Evolutionary conservation across 2,329 filamentous ascomycete genomes (phyloP).

Genomic region (Fusarium sp.): DNA sequence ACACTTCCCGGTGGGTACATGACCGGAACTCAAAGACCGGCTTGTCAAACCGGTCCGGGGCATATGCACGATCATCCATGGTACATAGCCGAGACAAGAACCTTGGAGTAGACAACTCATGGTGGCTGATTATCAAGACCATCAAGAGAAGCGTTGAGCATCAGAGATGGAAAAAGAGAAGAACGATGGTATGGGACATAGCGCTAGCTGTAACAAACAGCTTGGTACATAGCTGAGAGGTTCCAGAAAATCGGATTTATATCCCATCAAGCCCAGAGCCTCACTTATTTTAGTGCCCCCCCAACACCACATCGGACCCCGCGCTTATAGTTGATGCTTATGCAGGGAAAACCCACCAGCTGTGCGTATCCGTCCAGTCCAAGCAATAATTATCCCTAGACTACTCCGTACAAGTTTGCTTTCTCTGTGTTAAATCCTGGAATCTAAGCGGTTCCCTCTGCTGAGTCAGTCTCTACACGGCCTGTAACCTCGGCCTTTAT

Average conservation of each 20-base stretch:
- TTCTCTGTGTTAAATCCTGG: constrained; percentile 20
- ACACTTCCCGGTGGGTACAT: constrained; percentile 5
- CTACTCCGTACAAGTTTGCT: constrained; percentile 26
- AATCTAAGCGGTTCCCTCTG: constrained; percentile 27
- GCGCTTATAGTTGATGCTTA: constrained; percentile 18
- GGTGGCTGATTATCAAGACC: not conserved
- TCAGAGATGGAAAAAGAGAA: not conserved
- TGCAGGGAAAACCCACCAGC: constrained; percentile 13
- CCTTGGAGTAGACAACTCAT: not conserved
- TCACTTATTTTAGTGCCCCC: constrained; percentile 11
- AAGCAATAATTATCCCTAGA: constrained; percentile 1
- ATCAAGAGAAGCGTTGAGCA: not conserved
- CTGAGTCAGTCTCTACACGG: constrained; percentile 28
- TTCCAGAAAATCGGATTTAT: not conserved
- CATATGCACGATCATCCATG: constrained; percentile 27
- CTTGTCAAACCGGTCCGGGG: constrained; percentile 24
- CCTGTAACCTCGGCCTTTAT: constrained; percentile 32
- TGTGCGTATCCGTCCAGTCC: not conserved
- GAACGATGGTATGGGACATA: not conserved
- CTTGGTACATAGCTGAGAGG: not conserved
- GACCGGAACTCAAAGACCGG: constrained; percentile 27
- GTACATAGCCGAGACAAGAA: constrained; percentile 10
- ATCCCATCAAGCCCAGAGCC: constrained; percentile 13
- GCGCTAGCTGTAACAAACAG: not conserved
- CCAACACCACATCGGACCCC: constrained; percentile 8